Conservation (phyloP, 139 green algal genomes). For the Haematococcus lacustris region DNA sequence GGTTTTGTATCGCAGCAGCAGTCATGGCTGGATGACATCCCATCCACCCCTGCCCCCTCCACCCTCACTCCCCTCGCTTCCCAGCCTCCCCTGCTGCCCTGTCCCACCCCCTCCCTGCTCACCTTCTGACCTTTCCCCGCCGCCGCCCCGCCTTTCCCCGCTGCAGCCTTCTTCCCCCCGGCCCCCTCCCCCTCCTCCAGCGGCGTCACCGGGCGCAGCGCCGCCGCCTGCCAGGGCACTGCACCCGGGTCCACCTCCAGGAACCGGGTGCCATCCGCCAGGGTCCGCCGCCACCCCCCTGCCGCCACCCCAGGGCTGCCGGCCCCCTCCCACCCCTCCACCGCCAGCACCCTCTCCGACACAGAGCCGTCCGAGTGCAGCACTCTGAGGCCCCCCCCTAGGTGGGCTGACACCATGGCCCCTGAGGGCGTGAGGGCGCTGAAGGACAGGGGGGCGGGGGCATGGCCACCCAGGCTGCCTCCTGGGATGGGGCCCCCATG, state of each 20-base stretch:
- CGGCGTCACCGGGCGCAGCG: no score
- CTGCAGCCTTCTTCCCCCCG: no score
- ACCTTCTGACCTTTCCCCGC: no score
- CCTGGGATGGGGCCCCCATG: conserved; percentile 29
- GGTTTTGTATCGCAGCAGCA: no score
- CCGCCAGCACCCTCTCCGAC: conserved; percentile 18
- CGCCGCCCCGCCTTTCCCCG: no score
- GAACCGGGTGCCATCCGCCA: conserved; percentile 27
- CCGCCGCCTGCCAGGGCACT: no score
- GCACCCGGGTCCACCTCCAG: conserved; percentile 35
- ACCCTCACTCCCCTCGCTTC: no score
- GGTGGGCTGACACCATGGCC: conserved; percentile 16
- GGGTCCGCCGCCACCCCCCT: conserved; percentile 20
- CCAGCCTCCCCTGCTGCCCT: no score
- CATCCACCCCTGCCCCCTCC: no score
- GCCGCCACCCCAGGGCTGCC: background rate
- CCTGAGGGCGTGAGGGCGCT: conserved; percentile 30
- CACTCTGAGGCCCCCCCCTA: conserved; percentile 11
- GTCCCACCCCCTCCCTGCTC: no score
- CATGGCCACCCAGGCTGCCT: conserved; percentile 17
- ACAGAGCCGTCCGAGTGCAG: conserved; percentile 34
- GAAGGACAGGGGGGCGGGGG: conserved; percentile 17
- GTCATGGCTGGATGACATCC: no score
- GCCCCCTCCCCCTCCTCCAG: no score
- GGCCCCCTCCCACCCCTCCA: conserved; percentile 14